Evolutionary conservation across 2,329 filamentous ascomycete genomes (phyloP).

Genomic region (Talaromyces sp.): DNA sequence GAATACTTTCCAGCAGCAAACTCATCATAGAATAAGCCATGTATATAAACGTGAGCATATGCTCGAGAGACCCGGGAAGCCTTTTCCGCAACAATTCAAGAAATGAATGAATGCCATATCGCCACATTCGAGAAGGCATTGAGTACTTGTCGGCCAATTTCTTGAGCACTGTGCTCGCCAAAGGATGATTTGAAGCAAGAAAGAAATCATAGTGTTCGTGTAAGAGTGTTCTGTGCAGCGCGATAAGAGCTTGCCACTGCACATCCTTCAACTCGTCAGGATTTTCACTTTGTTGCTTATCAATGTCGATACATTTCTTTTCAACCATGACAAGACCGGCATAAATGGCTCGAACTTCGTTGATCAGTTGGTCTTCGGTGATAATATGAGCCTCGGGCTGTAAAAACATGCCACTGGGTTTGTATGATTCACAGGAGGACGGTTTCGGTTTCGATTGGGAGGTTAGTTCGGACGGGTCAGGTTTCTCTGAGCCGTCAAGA

Average conservation of each 20-base stretch:
- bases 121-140: slow-evolving; percentile 93
- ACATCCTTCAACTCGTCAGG: slow-evolving; percentile 53
- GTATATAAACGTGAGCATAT: slow-evolving; percentile 89
- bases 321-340: slow-evolving; percentile 81
- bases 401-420: slow-evolving; percentile 34
- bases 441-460: slow-evolving; percentile 88
- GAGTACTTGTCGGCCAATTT: slow-evolving; percentile 72
- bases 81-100: slow-evolving; percentile 69
- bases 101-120: slow-evolving; percentile 82
- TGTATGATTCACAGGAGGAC: slow-evolving; percentile 37
- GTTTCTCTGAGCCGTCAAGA: slow-evolving; percentile 63
- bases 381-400: slow-evolving; percentile 64
- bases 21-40: slow-evolving; percentile 87
- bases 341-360: slow-evolving; percentile 63
- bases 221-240: slow-evolving; percentile 71
- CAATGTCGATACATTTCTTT: slow-evolving; percentile 77
- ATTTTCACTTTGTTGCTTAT: slow-evolving; percentile 53
- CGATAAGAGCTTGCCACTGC: slow-evolving; percentile 80
- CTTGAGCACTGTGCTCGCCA: slow-evolving; percentile 61
- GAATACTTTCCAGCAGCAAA: slow-evolving; percentile 76
- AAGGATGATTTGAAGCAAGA: slow-evolving; percentile 78
- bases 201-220: slow-evolving; percentile 86
- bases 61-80: slow-evolving; percentile 70
- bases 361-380: slow-evolving; percentile 69
- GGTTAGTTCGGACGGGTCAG: slow-evolving; percentile 38